Evolutionary conservation across 805 yeast genomes (phyloP).

Genomic region (Candida ponderosae): DNA sequence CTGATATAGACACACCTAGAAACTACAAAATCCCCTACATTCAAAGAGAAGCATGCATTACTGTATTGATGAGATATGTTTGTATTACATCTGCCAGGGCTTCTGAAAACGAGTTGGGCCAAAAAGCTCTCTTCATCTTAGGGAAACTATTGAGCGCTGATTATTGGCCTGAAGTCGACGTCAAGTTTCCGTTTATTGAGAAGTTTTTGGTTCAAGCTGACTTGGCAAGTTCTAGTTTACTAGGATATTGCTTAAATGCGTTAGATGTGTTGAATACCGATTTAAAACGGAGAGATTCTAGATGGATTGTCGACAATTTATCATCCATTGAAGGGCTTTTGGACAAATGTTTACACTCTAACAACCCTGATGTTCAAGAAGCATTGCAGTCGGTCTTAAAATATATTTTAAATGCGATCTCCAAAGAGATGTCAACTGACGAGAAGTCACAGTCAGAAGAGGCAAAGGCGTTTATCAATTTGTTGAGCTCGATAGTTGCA

Average conservation of each 20-base stretch:
- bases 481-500: constrained; percentile 59
- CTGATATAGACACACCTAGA: constrained; percentile 39
- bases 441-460: constrained; percentile 56
- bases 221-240: constrained; percentile 53
- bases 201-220: constrained; percentile 78
- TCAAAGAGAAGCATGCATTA: constrained; percentile 83
- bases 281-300: constrained; percentile 64
- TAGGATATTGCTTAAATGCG: constrained; percentile 84
- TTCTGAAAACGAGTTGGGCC: constrained; percentile 75
- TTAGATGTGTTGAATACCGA: constrained; percentile 82
- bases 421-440: constrained; percentile 33
- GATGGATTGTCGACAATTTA: constrained; percentile 74
- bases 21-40: constrained; percentile 60
- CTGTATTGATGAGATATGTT: constrained; percentile 79
- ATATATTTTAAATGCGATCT: constrained; percentile 61
- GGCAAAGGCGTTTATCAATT: constrained; percentile 50
- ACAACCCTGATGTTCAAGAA: constrained; percentile 82
- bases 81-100: constrained; percentile 83
- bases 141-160: constrained; percentile 63
- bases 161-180: constrained; percentile 85
- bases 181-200: constrained; percentile 81
- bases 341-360: constrained; percentile 75
- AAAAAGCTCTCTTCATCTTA: constrained; percentile 71
- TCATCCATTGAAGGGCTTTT: constrained; percentile 62
- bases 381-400: constrained; percentile 68